Evolutionary conservation across 129 eudicot genomes (phyloP).

Genomic region (Mikania micrantha): DNA sequence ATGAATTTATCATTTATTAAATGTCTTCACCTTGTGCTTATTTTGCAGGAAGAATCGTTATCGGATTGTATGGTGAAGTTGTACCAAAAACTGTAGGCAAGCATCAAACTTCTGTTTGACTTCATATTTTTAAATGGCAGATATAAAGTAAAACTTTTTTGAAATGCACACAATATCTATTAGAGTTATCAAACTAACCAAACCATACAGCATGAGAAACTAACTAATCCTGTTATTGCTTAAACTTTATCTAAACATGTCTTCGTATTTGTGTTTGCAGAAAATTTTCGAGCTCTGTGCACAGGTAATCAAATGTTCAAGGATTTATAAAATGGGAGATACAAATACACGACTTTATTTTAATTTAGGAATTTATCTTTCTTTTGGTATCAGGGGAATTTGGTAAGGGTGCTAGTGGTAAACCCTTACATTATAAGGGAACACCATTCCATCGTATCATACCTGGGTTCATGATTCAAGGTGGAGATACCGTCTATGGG

Average conservation of each 20-base stretch:
- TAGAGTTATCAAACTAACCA: neutral
- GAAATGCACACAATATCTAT: neutral
- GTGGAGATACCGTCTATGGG: slow-evolving; percentile 71
- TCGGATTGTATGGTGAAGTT: slow-evolving; percentile 80
- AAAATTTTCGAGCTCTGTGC: slow-evolving; percentile 87
- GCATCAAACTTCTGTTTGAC: slow-evolving; percentile 16
- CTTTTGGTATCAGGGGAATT: slow-evolving; percentile 57
- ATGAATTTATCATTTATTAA: neutral
- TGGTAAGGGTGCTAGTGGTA: slow-evolving; percentile 69
- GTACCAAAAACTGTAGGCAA: slow-evolving; percentile 87
- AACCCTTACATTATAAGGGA: slow-evolving; percentile 71
- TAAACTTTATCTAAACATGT: neutral
- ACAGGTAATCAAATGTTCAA: slow-evolving; percentile 56
- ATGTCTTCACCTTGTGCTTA: slow-evolving; percentile 12
- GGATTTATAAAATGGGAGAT: neutral
- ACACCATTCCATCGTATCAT: slow-evolving; percentile 87
- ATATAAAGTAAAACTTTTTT: neutral
- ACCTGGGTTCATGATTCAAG: slow-evolving; percentile 98
- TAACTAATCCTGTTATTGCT: neutral
- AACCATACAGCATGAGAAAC: neutral
- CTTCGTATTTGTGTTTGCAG: slow-evolving; percentile 37
- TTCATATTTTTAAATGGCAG: neutral
- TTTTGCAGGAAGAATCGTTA: slow-evolving; percentile 71
- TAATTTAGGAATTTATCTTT: neutral
- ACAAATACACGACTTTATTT: neutral